Evolutionary conservation across 495 filamentous ascomycete species (phyloP), one percentile per base, ranked within the genome.

Genomic region (Xylaria palmicola): DNA sequence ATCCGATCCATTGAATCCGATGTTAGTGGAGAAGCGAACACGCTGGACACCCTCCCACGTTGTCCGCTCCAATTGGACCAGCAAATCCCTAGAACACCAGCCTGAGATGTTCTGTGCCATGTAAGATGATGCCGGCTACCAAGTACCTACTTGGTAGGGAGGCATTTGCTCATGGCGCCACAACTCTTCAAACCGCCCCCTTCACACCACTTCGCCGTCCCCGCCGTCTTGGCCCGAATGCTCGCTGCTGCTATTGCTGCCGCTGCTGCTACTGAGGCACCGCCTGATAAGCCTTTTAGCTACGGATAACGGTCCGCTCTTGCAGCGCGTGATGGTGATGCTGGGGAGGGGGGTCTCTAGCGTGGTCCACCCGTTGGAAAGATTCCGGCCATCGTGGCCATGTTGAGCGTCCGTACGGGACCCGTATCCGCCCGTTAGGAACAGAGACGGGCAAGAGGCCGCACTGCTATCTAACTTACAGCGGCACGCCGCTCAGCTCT

Each of bases 251-350:
- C 12, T 24, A n/a, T 47, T 20, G 19, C 15, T 34, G n/a, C n/a
- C n/a, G n/a, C n/a, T n/a, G n/a, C n/a, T n/a, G n/a, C n/a, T n/a
- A n/a, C n/a, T n/a, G 26, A 19, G 34, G 24, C 29, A 37, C 22
- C 12, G 36, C 56, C n/a, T 43, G n/a, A 51, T 56, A 56, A 51
- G 59, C 44, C 50, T 49, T 54, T 59, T 54, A 59, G 51, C 59
- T n/a, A 62, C 58, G 48, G 41, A 51, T 52, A 63, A 62, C 57
- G 57, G 63, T 55, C 57, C 53, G 54, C 61, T 60, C 47, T 51
- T 62, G 58, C 53, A 57, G 54, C 29, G 30, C 54, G 54, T 49
- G 32, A 32, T 26, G 20, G 36, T 51, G 32, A n/a, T 54, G 30
- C 54, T 61, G 59, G 47, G 54, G 50, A 54, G 50, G 49, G 54